Evolutionary conservation across 768 basidiomycete species (phyloP).

Genomic region (Kwoniella newhampshirensis): DNA sequence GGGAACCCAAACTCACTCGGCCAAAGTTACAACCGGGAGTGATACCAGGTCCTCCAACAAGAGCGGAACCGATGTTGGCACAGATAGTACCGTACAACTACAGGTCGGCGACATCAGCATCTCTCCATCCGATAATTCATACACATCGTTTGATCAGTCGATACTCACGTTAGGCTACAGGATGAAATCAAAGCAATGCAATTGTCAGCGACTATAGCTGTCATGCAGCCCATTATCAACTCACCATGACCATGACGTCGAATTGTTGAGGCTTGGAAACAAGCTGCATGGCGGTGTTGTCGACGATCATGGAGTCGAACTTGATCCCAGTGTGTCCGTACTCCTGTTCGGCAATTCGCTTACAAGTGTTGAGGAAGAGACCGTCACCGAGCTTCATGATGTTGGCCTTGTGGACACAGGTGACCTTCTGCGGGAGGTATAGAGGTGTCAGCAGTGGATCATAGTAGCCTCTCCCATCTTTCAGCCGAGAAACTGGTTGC

Average conservation of each 20-base stretch:
- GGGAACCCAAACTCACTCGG: constrained; percentile 59
- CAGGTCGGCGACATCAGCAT: background rate
- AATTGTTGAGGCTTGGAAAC: constrained; percentile 94
- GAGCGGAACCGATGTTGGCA: constrained; percentile 96
- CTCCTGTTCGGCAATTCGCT: constrained; percentile 82
- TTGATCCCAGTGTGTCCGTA: constrained; percentile 89
- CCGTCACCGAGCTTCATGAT: constrained; percentile 99
- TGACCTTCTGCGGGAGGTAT: constrained; percentile 74
- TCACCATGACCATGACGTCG: constrained; percentile 99
- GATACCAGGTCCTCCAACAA: constrained; percentile 96
- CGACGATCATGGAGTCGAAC: constrained; percentile 97
- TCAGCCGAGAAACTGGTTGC: too few relatives aligned
- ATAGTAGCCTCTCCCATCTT: too few relatives aligned
- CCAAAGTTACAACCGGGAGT: constrained; percentile 99
- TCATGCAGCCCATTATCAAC: constrained; percentile 50
- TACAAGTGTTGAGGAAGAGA: constrained; percentile 97
- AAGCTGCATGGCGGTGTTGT: constrained; percentile 99
- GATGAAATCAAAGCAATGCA: background rate
- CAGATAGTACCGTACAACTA: constrained; percentile 87
- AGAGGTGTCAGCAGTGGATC: too few relatives aligned
- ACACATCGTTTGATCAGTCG: background rate
- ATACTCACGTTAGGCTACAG: constrained; percentile 36
- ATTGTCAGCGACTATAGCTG: constrained; percentile 8
- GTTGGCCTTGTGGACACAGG: constrained; percentile 99
- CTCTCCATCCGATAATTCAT: background rate